Conservation (phyloP, 371 early-diverging fungal species). For the Umbelopsis sp. region DNA sequence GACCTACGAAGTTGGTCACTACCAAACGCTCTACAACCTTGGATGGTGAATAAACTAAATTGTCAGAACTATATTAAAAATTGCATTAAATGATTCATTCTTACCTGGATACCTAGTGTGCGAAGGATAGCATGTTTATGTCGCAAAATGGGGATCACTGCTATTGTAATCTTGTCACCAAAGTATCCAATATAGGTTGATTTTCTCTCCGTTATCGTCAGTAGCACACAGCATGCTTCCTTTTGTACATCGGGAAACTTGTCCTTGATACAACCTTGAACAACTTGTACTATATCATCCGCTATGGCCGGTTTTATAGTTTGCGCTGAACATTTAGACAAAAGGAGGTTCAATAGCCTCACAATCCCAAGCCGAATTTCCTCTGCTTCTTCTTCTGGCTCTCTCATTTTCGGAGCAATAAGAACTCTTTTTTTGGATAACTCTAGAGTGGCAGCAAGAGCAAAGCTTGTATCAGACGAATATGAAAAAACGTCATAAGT, state of each 20-base stretch:
- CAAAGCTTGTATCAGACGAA: not conserved
- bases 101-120: constrained; percentile 36
- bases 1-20: not conserved
- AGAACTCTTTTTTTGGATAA: not conserved
- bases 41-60: not conserved
- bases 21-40: not conserved
- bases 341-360: not conserved
- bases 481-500: not conserved
- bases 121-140: constrained; percentile 38
- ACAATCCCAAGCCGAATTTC: constrained; percentile 5
- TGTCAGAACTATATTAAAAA: no score
- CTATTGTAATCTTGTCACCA: constrained; percentile 30
- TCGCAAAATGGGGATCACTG: constrained; percentile 23
- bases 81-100: not conserved
- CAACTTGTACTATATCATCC: constrained; percentile 8
- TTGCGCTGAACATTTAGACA: not conserved
- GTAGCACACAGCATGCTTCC: constrained; percentile 21
- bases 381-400: constrained; percentile 4
- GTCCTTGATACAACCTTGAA: constrained; percentile 26
- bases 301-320: not conserved
- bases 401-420: not conserved
- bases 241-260: constrained; percentile 36
- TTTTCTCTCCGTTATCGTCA: constrained; percentile 22
- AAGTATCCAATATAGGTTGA: constrained; percentile 29
- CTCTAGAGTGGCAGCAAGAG: not conserved